Base-by-base conservation (phyloP, 2,329 filamentous ascomycete species). In the Calonectria crousiana region DNA sequence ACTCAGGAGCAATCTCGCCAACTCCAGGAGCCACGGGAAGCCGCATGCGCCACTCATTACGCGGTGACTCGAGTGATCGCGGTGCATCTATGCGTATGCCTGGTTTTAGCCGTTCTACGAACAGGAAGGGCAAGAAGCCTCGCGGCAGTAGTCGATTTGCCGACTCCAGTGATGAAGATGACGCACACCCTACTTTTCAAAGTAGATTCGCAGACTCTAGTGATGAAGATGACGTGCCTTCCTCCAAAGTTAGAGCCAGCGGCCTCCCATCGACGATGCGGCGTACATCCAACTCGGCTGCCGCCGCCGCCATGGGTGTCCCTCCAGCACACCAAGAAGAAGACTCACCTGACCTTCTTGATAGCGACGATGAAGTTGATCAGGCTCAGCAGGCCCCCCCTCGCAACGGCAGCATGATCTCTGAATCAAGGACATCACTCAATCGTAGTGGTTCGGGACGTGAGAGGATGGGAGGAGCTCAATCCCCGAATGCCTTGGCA, bases 201-300 rank as follows among this genome's bases (percentile, higher is more conserved):
- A 92, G 91, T 79, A 92, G 93, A 0, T 94, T 95, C 77, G 91
- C 87, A 1, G 93, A 95, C 79, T 95, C 93, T 1, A 95, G 93
- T 80, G 93, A 95, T 69, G 92, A 94, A 41, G 88, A 90, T 4
- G 79, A 76, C n/a, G 52, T 71, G 65, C 64, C 79, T 71, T 67
- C 76, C 2, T 78, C 80, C 1, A 73, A 53, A 9, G 41, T 77
- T 10, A 83, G 79, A 64, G 72, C 75, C 28, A 79, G 79, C 36
- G 87, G 87, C 18, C 82, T 86, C 58, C 81, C 79, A 69, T 83
- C 77, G 76, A 83, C 78, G 67, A 82, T 83, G 78, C 85, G 80
- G 64, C 76, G 69, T 56, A 64, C 79, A 23, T 80, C 83, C 13
- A 81, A 81, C 28, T 81, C 81, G 6, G 80, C 84, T 78, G 77